Evolutionary conservation across 768 basidiomycete genomes (phyloP), one percentile per base, ranked within the genome.

Genomic region (Amanita exitialis): DNA sequence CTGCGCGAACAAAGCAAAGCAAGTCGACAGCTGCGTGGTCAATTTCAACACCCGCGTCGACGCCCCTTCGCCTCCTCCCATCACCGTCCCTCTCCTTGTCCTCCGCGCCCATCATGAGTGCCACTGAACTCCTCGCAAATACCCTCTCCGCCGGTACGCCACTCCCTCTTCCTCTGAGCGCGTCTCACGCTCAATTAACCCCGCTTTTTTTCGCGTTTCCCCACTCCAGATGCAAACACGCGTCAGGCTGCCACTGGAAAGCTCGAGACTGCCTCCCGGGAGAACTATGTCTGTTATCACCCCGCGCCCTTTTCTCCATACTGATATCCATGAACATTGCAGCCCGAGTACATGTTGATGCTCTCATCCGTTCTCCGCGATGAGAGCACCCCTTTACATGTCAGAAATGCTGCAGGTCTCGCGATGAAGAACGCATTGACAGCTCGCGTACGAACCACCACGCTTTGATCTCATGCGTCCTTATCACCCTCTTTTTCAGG

Each of bases 391-490:
- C 72, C 77, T 12, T 61, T 82, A 30, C 83, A 91, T 64, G 79
- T 94, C 47, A 78, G 96, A 58, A 95, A 90, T 62, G 93, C 95
- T n/a, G 94, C 96, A 20, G 93, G 91, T 64, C 76, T 99, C 47
- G 94, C 95, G 16, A 74, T 99, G 68, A 99, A 98, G 79, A 99
- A 99, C 67, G 80, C 92, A 54, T 69, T 99, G 53, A 79, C 85
- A 30, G 91, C 94, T 54, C 76, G 90, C 61, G 95, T 97, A 72
- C 68, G 90, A 71, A 8, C 51, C 51, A 49, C 39, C 51, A 53
- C 54, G 53, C 48, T 49, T 44, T 47, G 47, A 56, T 59, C 35
- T 30, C 35, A 53, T 58, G 50, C 51, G 60, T 38, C 32, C 54
- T 38, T 47, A 51, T 44, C 54, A 53, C 52, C 55, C 44, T 56